Conservation (phyloP, 2,329 filamentous ascomycete genomes). For the Arthrobotrys musiformis region DNA sequence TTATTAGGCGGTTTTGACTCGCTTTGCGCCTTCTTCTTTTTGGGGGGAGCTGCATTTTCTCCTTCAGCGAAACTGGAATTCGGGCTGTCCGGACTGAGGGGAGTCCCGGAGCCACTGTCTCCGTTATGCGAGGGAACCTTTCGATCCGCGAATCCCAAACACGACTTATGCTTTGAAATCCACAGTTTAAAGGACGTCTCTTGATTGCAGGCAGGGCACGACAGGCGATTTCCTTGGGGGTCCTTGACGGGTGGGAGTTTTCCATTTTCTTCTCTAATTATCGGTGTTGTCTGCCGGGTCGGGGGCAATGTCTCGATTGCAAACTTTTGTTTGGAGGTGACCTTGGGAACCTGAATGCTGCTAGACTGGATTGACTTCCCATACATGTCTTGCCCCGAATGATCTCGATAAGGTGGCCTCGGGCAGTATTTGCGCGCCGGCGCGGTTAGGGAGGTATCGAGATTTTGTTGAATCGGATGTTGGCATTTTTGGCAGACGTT, state of each 20-base stretch:
- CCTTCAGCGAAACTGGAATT: conserved; percentile 44
- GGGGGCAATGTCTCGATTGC: conserved; percentile 5
- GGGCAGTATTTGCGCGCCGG: conserved; percentile 39
- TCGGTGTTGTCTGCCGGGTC: conserved; percentile 33
- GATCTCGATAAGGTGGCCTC: conserved; percentile 33
- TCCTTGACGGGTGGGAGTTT: conserved; percentile 44
- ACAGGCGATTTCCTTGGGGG: conserved; percentile 29
- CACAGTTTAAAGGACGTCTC: conserved; percentile 51
- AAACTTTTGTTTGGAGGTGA: conserved; percentile 34
- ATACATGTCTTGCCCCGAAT: conserved; percentile 45
- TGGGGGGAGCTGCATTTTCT: conserved; percentile 26
- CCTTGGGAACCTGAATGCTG: conserved; percentile 42
- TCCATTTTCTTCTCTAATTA: conserved; percentile 40
- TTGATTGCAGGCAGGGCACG: conserved; percentile 34
- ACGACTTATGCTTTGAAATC: conserved; percentile 43
- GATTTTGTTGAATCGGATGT: conserved; percentile 41
- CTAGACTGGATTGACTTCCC: conserved; percentile 38
- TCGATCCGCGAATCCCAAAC: conserved; percentile 38
- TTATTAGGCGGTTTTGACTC: conserved; percentile 41
- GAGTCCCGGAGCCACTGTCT: conserved; percentile 50
- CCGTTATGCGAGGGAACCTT: conserved; percentile 38
- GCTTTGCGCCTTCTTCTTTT: conserved; percentile 41
- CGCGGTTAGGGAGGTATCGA: conserved; percentile 30
- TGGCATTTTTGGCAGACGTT: conserved; percentile 51
- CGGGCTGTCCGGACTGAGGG: conserved; percentile 47